Conservation (phyloP, 73 alveolate genomes). For the Paramecium sexaurelia region DNA sequence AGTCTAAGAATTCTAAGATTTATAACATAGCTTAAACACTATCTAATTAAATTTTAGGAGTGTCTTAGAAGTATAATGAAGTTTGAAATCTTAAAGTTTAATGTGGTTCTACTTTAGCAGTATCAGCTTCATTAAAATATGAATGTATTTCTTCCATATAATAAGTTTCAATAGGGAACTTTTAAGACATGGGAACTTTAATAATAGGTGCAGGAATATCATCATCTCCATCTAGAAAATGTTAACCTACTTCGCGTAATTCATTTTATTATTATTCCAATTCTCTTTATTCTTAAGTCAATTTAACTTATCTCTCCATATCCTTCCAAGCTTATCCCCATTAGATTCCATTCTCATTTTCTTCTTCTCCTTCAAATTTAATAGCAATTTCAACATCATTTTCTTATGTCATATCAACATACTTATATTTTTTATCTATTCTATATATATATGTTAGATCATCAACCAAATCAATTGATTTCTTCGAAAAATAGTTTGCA, state of each 20-base stretch:
- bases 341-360: not conserved
- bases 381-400: not conserved
- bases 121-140: conserved; percentile 40
- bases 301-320: not conserved
- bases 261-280: conserved; percentile 44
- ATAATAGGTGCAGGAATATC: conserved; percentile 55
- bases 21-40: not conserved
- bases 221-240: conserved; percentile 57
- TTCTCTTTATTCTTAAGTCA: conserved; percentile 53
- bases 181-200: not conserved
- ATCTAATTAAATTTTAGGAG: conserved; percentile 29
- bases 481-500: conserved; percentile 82
- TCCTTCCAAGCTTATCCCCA: conserved; percentile 59
- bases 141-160: conserved; percentile 1
- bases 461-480: conserved; percentile 61
- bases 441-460: conserved; percentile 8
- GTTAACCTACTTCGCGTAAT: conserved; percentile 15
- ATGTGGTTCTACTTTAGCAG: not conserved
- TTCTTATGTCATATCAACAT: not conserved
- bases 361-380: conserved; percentile 35
- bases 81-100: conserved; percentile 59
- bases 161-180: conserved; percentile 13
- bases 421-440: not conserved
- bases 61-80: conserved; percentile 16
- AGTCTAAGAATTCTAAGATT: conserved; percentile 20